Conservation (phyloP, 768 basidiomycete species). For the Guyanaporus albipodus region DNA sequence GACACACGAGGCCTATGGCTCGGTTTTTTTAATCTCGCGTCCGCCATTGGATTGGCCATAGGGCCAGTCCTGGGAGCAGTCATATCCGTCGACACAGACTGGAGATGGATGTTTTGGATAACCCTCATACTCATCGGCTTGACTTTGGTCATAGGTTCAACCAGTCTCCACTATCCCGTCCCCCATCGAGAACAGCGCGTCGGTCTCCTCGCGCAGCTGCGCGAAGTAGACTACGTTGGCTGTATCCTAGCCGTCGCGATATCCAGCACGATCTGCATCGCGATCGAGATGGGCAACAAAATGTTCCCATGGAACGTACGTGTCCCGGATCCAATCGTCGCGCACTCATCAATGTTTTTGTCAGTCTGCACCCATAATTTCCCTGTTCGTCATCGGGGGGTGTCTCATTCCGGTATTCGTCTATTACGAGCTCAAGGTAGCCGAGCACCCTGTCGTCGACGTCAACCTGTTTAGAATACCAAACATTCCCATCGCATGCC, state of each 20-base stretch:
- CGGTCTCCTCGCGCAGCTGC: conserved; percentile 32
- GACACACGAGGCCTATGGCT: conserved; percentile 36
- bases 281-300: conserved; percentile 39
- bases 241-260: conserved; percentile 29
- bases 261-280: conserved; percentile 34
- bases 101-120: conserved; percentile 49
- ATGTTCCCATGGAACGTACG: conserved; percentile 34
- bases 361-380: conserved; percentile 30
- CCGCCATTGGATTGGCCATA: conserved; percentile 42
- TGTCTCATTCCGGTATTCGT: conserved; percentile 33
- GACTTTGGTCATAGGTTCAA: conserved; percentile 25
- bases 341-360: conserved; percentile 3
- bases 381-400: conserved; percentile 27
- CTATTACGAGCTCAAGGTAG: conserved; percentile 33
- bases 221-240: conserved; percentile 34
- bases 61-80: conserved; percentile 47
- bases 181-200: conserved; percentile 30
- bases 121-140: conserved; percentile 33
- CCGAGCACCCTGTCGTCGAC: conserved; percentile 33
- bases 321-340: background rate
- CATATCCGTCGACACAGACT: conserved; percentile 39
- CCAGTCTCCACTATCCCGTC: conserved; percentile 31
- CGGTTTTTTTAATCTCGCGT: conserved; percentile 34
- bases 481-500: conserved; percentile 34
- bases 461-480: conserved; percentile 31